phyloP scores from a whole-genome alignment of 2,329 filamentous ascomycete genomes.

The Magnaporthiopsis poae region DNA sequence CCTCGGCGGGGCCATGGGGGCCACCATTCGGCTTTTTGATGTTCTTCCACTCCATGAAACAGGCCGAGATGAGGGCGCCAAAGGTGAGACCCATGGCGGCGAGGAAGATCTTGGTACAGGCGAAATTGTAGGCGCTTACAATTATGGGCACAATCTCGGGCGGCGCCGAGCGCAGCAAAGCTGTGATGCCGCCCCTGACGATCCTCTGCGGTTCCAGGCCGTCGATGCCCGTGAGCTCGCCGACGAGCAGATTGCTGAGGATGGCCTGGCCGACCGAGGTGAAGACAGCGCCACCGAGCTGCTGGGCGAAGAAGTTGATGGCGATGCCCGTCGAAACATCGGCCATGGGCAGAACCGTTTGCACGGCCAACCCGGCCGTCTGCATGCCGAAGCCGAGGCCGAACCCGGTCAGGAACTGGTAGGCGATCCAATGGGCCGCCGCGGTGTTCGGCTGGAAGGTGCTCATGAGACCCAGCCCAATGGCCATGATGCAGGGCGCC shows the following conservation, averaged over 20 bases:
- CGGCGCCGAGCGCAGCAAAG: conserved; percentile 45
- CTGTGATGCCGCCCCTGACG: conserved; percentile 45
- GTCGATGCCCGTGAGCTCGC: conserved; percentile 28
- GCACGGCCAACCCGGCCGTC: conserved; percentile 44
- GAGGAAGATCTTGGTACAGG: conserved; percentile 54
- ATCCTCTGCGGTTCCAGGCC: conserved; percentile 33
- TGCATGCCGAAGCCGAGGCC: conserved; percentile 52
- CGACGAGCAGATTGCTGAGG: conserved; percentile 36
- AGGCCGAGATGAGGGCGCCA: conserved; percentile 45
- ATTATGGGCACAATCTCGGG: conserved; percentile 41
- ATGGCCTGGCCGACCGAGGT: conserved; percentile 47
- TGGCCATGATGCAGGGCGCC: conserved; percentile 37
- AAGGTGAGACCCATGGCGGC: conserved; percentile 47
- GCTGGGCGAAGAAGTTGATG: conserved; percentile 48
- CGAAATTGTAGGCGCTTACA: conserved; percentile 54
- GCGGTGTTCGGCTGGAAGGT: conserved; percentile 40
- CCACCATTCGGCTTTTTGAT: conserved; percentile 44
- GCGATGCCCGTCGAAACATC: conserved; percentile 48
- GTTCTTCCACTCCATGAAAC: conserved; percentile 56
- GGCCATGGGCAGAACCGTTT: conserved; percentile 40
- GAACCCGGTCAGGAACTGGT: conserved; percentile 48
- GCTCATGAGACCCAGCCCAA: conserved; percentile 48
- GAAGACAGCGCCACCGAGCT: conserved; percentile 49
- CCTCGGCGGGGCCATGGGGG: conserved; percentile 5
- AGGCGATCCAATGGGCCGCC: conserved; percentile 48